Evolutionary conservation across 129 eudicot genomes (phyloP).

Genomic region (Chrysanthemum lavandulifolium): DNA sequence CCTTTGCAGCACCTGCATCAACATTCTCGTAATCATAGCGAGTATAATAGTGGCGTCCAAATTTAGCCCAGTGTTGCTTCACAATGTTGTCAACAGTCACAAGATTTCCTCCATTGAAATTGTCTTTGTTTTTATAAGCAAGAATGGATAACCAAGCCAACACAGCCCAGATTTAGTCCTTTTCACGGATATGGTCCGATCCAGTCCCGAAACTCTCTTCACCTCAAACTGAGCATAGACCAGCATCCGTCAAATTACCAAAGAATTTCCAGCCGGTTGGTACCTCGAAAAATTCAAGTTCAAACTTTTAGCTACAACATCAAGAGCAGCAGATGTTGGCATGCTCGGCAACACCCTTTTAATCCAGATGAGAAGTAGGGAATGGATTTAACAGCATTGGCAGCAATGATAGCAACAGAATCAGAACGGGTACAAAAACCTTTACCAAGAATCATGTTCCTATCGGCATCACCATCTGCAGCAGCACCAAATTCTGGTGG

Average conservation of each 20-base stretch:
- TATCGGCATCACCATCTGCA: constrained; percentile 97
- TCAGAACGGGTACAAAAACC: constrained; percentile 98
- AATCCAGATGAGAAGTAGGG: constrained; percentile 89
- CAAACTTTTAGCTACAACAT: constrained; percentile 80
- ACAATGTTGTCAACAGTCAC: constrained; percentile 84
- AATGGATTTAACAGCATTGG: constrained; percentile 85
- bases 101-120: constrained; percentile 60
- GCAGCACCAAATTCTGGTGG: constrained; percentile 96
- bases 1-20: constrained; percentile 91
- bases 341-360: constrained; percentile 95
- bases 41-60: constrained; percentile 82
- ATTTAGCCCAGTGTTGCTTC: constrained; percentile 69
- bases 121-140: constrained; percentile 73
- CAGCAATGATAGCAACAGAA: constrained; percentile 96
- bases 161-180: constrained; percentile 92
- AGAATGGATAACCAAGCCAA: constrained; percentile 85
- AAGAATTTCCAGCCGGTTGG: constrained; percentile 98
- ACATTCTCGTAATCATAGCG: constrained; percentile 93
- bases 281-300: constrained; percentile 46
- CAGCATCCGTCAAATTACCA: constrained; percentile 93
- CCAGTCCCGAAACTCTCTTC: constrained; percentile 99
- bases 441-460: constrained; percentile 94
- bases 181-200: constrained; percentile 83
- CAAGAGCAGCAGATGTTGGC: constrained; percentile 99
- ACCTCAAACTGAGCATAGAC: constrained; percentile 84